Evolutionary conservation across 805 yeast species (phyloP).

Genomic region (Candida sakaeoensis): DNA sequence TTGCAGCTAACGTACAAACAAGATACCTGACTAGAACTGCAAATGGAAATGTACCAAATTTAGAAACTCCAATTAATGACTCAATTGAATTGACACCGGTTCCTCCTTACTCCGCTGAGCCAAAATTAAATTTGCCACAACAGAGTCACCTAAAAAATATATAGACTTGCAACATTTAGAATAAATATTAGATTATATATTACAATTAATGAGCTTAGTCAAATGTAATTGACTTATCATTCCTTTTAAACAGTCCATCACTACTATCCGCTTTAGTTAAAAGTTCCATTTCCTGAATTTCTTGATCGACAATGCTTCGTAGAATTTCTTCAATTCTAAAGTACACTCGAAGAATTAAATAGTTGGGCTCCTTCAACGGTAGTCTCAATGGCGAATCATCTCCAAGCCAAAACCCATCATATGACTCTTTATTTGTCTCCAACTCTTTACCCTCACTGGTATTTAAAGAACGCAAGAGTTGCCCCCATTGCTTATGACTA

Average conservation of each 20-base stretch:
- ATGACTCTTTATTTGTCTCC: background rate
- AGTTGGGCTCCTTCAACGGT: constrained; percentile 68
- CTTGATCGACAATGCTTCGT: constrained; percentile 11
- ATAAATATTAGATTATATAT: constrained; percentile 1
- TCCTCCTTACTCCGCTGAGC: constrained; percentile 4
- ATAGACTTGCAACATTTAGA: background rate
- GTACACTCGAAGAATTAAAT: constrained; percentile 42
- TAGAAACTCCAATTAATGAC: background rate
- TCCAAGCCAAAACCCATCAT: constrained; percentile 56
- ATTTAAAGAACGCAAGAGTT: constrained; percentile 21
- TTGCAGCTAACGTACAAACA: background rate
- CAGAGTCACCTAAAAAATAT: background rate
- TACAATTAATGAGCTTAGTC: background rate
- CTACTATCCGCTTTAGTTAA: background rate
- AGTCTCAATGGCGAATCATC: constrained; percentile 63
- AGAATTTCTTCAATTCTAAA: constrained; percentile 22
- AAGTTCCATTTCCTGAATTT: constrained; percentile 7
- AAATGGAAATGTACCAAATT: background rate
- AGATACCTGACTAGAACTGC: background rate
- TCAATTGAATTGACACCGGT: constrained; percentile 1
- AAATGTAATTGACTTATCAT: background rate
- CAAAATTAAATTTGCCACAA: background rate
- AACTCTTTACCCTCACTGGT: background rate
- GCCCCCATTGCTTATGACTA: constrained; percentile 50
- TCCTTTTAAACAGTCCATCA: background rate